These are phyloP conservation scores for Fragaria iinumae DNA, from an alignment of 306 rosid genomes.

Conservation along the genomic window DNA sequence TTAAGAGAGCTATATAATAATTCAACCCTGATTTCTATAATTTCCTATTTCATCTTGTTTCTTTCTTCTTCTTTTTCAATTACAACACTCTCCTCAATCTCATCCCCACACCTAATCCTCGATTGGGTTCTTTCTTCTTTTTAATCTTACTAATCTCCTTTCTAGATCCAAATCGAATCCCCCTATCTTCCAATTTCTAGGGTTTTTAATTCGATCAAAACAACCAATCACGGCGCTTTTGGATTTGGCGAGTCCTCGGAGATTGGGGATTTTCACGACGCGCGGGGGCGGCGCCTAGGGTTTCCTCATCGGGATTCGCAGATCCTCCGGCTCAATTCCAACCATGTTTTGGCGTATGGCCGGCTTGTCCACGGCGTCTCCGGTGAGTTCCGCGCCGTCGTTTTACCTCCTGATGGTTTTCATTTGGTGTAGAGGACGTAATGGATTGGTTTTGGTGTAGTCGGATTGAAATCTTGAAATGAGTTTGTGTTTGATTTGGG, in stretches of 20 bases:
- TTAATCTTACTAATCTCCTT: slow-evolving; percentile 9
- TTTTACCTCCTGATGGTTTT: neutral
- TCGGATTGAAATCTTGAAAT: slow-evolving; percentile 3
- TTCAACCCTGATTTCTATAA: slow-evolving; percentile 4
- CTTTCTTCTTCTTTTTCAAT: slow-evolving; percentile 10
- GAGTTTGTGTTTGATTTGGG: slow-evolving; percentile 19
- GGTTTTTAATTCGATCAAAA: slow-evolving; percentile 32
- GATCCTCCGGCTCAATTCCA: slow-evolving; percentile 59
- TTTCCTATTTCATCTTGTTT: slow-evolving; percentile 14
- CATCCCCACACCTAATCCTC: slow-evolving; percentile 41
- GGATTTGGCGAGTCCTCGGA: slow-evolving; percentile 28
- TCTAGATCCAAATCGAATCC: slow-evolving; percentile 51
- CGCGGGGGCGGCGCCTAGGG: slow-evolving; percentile 50
- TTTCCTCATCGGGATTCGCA: slow-evolving; percentile 46
- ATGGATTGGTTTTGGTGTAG: neutral
- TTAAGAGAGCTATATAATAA: slow-evolving; percentile 9
- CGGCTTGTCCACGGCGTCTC: slow-evolving; percentile 94
- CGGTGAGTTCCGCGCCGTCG: slow-evolving; percentile 57
- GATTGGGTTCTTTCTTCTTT: slow-evolving; percentile 31
- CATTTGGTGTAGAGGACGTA: neutral
- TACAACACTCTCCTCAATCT: slow-evolving; percentile 9
- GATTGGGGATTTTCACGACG: slow-evolving; percentile 25
- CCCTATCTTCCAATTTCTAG: slow-evolving; percentile 36
- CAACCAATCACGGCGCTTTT: neutral
- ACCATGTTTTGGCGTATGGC: slow-evolving; percentile 99